Base-by-base conservation (phyloP, 345 rosid genomes). In the Clarkia xantiana region DNA sequence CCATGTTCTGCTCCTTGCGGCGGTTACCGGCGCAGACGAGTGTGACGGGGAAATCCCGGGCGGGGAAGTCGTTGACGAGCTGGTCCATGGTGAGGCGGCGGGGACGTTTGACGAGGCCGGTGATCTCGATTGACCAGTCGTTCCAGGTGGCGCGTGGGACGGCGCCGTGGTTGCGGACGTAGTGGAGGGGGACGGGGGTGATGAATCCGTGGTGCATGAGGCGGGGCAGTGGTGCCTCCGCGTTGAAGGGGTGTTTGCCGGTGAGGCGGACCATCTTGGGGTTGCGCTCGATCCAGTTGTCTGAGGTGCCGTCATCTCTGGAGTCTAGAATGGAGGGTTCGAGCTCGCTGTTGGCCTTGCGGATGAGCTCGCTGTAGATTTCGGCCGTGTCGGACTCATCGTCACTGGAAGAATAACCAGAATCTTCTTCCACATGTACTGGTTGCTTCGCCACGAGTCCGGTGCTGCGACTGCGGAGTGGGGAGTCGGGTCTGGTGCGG, bases 151-250 rank as follows among this genome's bases (percentile, higher is more conserved):
- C 75, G 60, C 58, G 76, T 0, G 98, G 98, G 22, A 86, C 94
- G 0, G 77, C 9, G 2, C 94, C 96, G 55, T 84, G 98, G 74
- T 91, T 91, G 11, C 96, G 89, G 40, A 91, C 96, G 69, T 83
- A 91, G 58, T 91, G 96, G 61, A 91, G 93, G 1, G 94, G 89
- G 5, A 76, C 86, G 2, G 96, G 96, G 36, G 98, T 86, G 57
- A 91, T 83, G 76, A 91, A 91, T 1, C 98, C 94, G 57, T 86
- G 93, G 66, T 80, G 86, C 94, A 86, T 83, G 48, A 91, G 96
- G 36, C 83, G 74, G 61, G 62, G 59, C 20, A 91, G 53, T 4
- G 96, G 94, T 0, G 98, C 55, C 53, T 86, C 98, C 1, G 79
- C 70, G 80, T 91, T 91, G 70, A 83, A 91, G 0, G 98, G 98